phyloP scores from a whole-genome alignment of 2,329 filamentous ascomycete species.

The Tolypocladium capitatum region DNA sequence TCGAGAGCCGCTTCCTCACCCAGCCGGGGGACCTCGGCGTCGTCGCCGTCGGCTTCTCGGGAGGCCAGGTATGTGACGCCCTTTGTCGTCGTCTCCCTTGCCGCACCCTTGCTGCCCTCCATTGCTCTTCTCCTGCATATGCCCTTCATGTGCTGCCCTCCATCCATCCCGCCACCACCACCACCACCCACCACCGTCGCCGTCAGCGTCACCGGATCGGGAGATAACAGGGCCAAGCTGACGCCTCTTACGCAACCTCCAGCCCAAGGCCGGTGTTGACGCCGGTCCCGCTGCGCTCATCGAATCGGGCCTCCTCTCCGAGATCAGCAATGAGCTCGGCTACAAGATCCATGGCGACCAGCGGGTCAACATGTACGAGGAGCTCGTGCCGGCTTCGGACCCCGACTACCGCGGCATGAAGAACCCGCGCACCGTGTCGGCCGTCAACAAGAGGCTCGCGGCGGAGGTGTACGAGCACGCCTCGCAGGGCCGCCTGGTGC shows the following conservation, averaged over 20 bases:
- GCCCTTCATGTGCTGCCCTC: background rate
- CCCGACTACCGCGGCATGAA: slow-evolving; percentile 86
- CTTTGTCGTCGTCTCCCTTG: background rate
- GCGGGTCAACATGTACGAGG: slow-evolving; percentile 67
- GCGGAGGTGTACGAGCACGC: slow-evolving; percentile 82
- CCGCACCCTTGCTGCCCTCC: background rate
- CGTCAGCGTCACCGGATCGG: background rate
- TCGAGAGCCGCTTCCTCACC: slow-evolving; percentile 63
- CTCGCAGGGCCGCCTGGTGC: slow-evolving; percentile 66
- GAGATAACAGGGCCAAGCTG: background rate
- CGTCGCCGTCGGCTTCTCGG: slow-evolving; percentile 91
- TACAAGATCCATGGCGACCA: slow-evolving; percentile 81
- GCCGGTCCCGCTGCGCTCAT: slow-evolving; percentile 82
- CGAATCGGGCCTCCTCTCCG: slow-evolving; percentile 69
- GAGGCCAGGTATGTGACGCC: slow-evolving; percentile 61
- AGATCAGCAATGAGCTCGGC: slow-evolving; percentile 73
- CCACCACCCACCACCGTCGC: no score
- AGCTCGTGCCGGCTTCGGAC: slow-evolving; percentile 58
- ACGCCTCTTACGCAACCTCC: background rate
- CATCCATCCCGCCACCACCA: background rate
- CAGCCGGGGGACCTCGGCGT: slow-evolving; percentile 72
- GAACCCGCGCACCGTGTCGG: slow-evolving; percentile 74
- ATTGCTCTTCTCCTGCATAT: background rate
- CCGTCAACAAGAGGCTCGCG: slow-evolving; percentile 68
- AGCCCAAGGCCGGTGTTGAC: slow-evolving; percentile 88